phyloP scores from a whole-genome alignment of 2,329 filamentous ascomycete species.

The Cordyceps fumosorosea region DNA sequence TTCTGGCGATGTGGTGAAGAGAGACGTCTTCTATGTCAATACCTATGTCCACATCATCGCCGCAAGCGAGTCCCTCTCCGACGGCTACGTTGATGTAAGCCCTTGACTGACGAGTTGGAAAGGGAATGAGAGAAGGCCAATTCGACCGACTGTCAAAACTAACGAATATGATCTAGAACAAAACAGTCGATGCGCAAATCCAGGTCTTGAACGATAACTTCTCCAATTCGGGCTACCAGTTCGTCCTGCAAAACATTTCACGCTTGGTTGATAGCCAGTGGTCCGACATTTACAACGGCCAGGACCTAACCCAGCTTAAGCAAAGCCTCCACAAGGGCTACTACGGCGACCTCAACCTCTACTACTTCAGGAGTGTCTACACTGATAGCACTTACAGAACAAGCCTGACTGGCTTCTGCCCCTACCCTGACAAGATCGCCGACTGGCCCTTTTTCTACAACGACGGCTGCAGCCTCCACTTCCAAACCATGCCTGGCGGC shows the following conservation, averaged over 20 bases:
- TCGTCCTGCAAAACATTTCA: slow-evolving; percentile 34
- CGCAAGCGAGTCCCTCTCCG: neutral
- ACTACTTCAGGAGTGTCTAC: slow-evolving; percentile 30
- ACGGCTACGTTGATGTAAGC: neutral
- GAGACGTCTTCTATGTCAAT: neutral
- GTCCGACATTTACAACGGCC: slow-evolving; percentile 21
- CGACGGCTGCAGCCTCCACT: slow-evolving; percentile 35
- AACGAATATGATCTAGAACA: neutral
- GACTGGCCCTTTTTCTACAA: slow-evolving; percentile 27
- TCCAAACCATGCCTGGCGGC: slow-evolving; percentile 30
- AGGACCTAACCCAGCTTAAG: slow-evolving; percentile 36
- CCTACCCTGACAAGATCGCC: neutral
- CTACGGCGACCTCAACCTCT: slow-evolving; percentile 37
- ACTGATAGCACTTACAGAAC: neutral
- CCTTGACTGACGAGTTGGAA: no score
- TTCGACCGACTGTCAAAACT: no score
- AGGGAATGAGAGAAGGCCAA: no score
- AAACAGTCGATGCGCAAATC: neutral
- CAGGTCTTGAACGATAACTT: slow-evolving; percentile 36
- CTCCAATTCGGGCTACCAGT: slow-evolving; percentile 34
- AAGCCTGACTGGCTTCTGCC: neutral
- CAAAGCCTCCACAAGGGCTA: slow-evolving; percentile 32
- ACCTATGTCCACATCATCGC: neutral
- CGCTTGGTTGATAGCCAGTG: slow-evolving; percentile 39
- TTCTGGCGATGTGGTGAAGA: neutral